Percentiles rank a stretch among this genome's conserved stretches.
Conservation (phyloP, 345 rosid species). For the Odontarrhena argentea region DNA sequence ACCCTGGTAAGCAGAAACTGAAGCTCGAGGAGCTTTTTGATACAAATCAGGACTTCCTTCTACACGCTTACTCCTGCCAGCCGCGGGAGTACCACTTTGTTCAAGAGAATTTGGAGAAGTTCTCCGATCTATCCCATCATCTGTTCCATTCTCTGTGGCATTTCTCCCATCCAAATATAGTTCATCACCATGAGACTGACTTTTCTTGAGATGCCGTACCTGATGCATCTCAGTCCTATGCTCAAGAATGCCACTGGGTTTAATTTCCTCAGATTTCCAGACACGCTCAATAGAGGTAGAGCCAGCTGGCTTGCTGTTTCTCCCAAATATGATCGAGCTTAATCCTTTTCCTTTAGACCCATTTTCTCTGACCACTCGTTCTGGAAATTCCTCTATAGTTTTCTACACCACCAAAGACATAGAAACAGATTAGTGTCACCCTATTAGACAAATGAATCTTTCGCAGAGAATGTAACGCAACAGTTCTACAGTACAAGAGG, state of each 20-base stretch:
- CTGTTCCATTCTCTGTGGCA: conserved; percentile 43
- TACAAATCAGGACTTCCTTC: conserved; percentile 40
- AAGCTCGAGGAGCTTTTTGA: conserved; percentile 39
- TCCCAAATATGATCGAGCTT: conserved; percentile 40
- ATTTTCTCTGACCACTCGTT: conserved; percentile 41
- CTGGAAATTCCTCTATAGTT: conserved; percentile 47
- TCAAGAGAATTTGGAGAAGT: conserved; percentile 59
- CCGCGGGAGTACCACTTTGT: conserved; percentile 37
- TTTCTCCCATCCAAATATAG: conserved; percentile 52
- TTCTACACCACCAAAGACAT: conserved; percentile 50
- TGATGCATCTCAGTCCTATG: conserved; percentile 31
- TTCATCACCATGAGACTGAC: conserved; percentile 68
- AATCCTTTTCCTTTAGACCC: conserved; percentile 40
- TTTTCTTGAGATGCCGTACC: conserved; percentile 56
- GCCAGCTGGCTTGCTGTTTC: conserved; percentile 38
- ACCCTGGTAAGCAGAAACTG: conserved; percentile 51
- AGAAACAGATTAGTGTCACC: conserved; percentile 45
- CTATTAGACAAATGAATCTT: conserved; percentile 34
- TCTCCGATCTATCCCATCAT: conserved; percentile 53
- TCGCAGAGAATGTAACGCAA: conserved; percentile 14
- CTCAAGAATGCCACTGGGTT: conserved; percentile 37
- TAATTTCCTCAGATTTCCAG: conserved; percentile 63
- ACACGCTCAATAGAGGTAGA: conserved; percentile 42
- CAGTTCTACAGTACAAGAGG: conserved; percentile 28
- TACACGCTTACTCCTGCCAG: conserved; percentile 40